Evolutionary conservation across 805 yeast species (phyloP).

Genomic region (Lipomyces kockii): DNA sequence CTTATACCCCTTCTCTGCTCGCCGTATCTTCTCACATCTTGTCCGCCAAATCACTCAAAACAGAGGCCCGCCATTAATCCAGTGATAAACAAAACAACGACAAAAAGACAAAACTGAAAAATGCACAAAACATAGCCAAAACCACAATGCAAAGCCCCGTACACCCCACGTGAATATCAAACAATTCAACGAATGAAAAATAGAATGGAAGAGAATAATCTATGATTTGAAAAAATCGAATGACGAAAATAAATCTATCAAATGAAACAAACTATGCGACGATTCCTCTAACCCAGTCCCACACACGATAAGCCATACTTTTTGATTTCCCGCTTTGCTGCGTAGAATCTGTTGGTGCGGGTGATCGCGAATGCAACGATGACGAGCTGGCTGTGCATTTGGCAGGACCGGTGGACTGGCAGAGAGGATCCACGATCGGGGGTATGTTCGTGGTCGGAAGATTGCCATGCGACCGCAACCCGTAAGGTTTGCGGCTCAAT

Average conservation of each 20-base stretch:
- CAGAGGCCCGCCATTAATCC: not conserved
- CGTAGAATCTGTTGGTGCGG: constrained; percentile 8
- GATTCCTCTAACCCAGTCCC: constrained; percentile 40
- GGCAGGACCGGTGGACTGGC: constrained; percentile 18
- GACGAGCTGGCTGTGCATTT: not conserved
- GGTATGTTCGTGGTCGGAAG: not conserved
- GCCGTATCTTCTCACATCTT: not conserved
- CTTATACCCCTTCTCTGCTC: not conserved
- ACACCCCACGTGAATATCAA: not conserved
- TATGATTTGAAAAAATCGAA: not conserved
- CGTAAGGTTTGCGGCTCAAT: not conserved
- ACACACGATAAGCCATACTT: constrained; percentile 37
- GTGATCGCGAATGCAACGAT: constrained; percentile 10
- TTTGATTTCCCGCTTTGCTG: constrained; percentile 1
- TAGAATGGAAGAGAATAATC: not conserved
- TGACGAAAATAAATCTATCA: not conserved
- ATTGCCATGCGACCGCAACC: constrained; percentile 8
- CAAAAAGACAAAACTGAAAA: not conserved
- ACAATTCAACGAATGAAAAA: not conserved
- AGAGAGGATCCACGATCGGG: constrained; percentile 7
- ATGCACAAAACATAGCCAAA: not conserved
- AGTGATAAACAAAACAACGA: not conserved
- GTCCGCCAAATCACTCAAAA: not conserved
- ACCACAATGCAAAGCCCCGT: not conserved
- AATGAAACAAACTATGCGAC: not conserved